Evolutionary conservation across 2,329 filamentous ascomycete species (phyloP), one percentile per base, ranked within the genome.

Genomic region (Arthroderma sp.): DNA sequence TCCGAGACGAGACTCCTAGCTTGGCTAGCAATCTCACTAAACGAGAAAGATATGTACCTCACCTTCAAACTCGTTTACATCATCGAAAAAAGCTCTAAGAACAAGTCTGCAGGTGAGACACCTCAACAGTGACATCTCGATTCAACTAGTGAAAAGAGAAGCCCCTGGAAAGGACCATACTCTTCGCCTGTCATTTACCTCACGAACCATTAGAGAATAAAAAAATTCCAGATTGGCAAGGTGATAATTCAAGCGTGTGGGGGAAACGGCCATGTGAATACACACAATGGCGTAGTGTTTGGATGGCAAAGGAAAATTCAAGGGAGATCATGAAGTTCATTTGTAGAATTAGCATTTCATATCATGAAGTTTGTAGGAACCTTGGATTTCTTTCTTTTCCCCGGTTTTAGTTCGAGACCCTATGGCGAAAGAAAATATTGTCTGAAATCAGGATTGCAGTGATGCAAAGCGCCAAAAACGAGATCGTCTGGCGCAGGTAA

Each of bases 111-210:
- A 63, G 64, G 60, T 53, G 56, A 64, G 62, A 56, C 31, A 34
- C 38, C 44, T 38, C 46, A 46, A 45, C 44, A 43, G 36, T 27
- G 5, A 27, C 37, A 42, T 15, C 36, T 34, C 30, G 22, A 22
- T 32, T n/a, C 34, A 40, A 29, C 36, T n/a, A 22, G 32, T 40
- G 42, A 40, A 32, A 37, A 3, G 34, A 49, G 43, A 38, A 42
- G 29, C 44, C n/a, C 28, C 27, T 37, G 37, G 37, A 41, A 45
- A 36, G 29, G 28, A 31, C 28, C 68, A 91, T 74, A 57, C 66
- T 94, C 73, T 94, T 74, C 84, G 86, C 86, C 77, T 88, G 76
- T 78, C 79, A 83, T 94, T 80, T 94, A 94, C 82, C 86, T 86
- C 78, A 78, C 74, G 82, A 47, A 51, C 48, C 51, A 53, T 52